Evolutionary conservation across 2,329 filamentous ascomycete species (phyloP).

Genomic region (Apiospora koreana): DNA sequence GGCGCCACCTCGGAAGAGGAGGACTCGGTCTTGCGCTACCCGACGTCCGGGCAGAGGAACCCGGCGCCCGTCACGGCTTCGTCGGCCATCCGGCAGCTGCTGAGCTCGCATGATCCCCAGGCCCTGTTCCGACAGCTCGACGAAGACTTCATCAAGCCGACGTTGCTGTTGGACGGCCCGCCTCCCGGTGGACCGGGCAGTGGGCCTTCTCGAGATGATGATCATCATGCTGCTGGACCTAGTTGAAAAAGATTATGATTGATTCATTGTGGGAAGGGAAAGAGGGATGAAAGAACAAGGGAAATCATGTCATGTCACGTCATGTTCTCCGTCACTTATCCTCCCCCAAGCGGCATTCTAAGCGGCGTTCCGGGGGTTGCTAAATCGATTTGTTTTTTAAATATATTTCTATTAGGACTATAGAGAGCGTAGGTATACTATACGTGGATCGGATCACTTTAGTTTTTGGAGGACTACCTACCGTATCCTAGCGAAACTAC

Average conservation of each 20-base stretch:
- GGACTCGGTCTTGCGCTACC: conserved; percentile 35
- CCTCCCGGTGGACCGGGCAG: background rate
- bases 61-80: conserved; percentile 64
- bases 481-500: background rate
- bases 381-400: background rate
- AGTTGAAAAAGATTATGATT: conserved; percentile 1
- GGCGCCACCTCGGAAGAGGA: conserved; percentile 26
- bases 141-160: conserved; percentile 95
- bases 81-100: conserved; percentile 76
- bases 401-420: background rate
- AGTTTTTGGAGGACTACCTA: background rate
- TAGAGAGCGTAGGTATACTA: conserved; percentile 1
- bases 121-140: conserved; percentile 91
- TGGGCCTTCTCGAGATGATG: conserved; percentile 23
- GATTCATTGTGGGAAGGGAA: background rate
- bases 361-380: background rate
- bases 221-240: conserved; percentile 22
- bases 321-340: background rate
- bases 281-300: background rate
- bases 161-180: conserved; percentile 74
- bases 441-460: background rate
- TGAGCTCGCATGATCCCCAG: conserved; percentile 84
- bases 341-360: background rate
- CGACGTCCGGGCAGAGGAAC: conserved; percentile 34
- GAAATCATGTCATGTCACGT: background rate